A percentile compares a stretch with the other conserved stretches of the same genome.
These are phyloP conservation scores for Penicillium roqueforti DNA, from an alignment of 495 filamentous ascomycete genomes.

Conservation along the genomic window DNA sequence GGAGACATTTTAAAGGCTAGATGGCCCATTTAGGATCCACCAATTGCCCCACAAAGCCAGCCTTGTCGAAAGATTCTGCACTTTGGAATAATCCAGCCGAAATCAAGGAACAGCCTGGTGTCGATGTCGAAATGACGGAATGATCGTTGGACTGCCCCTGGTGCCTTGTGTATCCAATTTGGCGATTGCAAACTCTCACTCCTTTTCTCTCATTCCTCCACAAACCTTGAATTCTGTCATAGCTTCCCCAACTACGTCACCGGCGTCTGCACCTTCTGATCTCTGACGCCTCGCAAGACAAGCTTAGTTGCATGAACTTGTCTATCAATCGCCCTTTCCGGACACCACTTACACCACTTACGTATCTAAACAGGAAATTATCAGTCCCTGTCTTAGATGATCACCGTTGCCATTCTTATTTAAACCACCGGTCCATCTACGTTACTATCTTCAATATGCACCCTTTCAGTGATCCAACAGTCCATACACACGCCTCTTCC, in stretches of 20 bases:
- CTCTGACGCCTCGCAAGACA: not conserved
- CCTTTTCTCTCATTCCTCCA: not conserved
- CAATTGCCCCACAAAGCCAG: not conserved
- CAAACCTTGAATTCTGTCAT: conserved; percentile 5
- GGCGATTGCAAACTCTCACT: not conserved
- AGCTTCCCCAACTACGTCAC: conserved; percentile 6
- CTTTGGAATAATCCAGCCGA: not conserved
- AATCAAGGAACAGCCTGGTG: conserved; percentile 8
- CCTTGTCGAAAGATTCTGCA: not conserved
- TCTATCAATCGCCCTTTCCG: conserved; percentile 4
- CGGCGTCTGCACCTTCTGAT: not conserved
- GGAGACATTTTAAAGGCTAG: not conserved
- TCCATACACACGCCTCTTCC: conserved; percentile 31
- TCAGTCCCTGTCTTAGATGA: not conserved
- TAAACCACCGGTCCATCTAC: conserved; percentile 10
- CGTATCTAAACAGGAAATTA: conserved; percentile 5
- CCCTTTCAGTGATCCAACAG: conserved; percentile 32
- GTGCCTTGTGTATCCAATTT: not conserved
- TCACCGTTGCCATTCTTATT: conserved; percentile 4
- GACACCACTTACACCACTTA: conserved; percentile 6
- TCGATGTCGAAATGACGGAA: conserved; percentile 7
- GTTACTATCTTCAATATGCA: conserved; percentile 22
- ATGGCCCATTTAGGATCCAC: not conserved
- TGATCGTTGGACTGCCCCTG: not conserved
- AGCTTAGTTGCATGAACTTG: conserved; percentile 3